Conservation (phyloP, 768 basidiomycete genomes). For the Lactarius hengduanensis region DNA sequence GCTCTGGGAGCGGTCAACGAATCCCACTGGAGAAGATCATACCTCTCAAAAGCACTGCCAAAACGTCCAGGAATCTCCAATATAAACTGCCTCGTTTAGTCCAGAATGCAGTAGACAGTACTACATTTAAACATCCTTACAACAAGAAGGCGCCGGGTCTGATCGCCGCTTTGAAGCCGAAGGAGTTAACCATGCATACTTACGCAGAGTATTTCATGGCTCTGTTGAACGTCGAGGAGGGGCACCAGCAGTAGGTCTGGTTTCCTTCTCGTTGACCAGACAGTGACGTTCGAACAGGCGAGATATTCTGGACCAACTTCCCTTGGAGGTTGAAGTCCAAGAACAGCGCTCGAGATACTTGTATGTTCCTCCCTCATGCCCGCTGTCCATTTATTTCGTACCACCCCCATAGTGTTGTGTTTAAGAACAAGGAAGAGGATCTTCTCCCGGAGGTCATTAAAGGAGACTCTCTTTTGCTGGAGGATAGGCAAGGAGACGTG, state of each 20-base stretch:
- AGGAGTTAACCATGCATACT: neutral
- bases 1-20: neutral
- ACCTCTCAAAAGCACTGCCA: neutral
- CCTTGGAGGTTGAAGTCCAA: constrained; percentile 4
- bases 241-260: constrained; percentile 49
- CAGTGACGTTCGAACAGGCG: constrained; percentile 35
- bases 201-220: constrained; percentile 12
- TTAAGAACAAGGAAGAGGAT: constrained; percentile 18
- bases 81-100: constrained; percentile 6
- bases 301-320: constrained; percentile 9
- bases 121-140: neutral
- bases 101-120: neutral
- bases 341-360: neutral
- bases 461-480: constrained; percentile 20
- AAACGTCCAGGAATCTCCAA: neutral
- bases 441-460: constrained; percentile 15
- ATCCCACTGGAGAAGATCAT: constrained; percentile 4
- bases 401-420: constrained; percentile 4
- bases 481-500: constrained; percentile 17
- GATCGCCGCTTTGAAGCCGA: neutral
- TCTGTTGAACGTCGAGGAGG: constrained; percentile 30
- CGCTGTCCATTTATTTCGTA: neutral
- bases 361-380: neutral
- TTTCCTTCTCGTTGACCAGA: constrained; percentile 11
- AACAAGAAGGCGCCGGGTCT: neutral